phyloP scores from a whole-genome alignment of 2,329 filamentous ascomycete genomes.

The Penicillium concentricum region DNA sequence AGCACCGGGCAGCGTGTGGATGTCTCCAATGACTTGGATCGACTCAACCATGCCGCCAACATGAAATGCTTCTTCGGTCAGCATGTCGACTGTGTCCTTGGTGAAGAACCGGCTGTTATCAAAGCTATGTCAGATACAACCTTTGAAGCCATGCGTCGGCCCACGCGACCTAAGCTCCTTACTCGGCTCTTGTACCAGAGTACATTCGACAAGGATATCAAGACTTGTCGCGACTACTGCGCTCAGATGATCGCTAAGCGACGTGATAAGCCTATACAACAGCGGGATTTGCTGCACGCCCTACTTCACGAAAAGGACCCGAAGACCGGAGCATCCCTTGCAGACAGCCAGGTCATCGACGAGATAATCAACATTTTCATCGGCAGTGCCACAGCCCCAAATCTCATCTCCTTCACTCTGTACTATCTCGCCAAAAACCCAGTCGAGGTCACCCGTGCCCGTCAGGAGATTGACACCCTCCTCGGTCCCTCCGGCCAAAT shows the following conservation, averaged over 20 bases:
- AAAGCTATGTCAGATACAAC: slow-evolving; percentile 57
- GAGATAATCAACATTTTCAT: slow-evolving; percentile 67
- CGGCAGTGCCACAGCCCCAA: slow-evolving; percentile 70
- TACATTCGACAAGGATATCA: slow-evolving; percentile 57
- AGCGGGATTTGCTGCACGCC: slow-evolving; percentile 61
- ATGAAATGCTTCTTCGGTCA: slow-evolving; percentile 54
- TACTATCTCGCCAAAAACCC: slow-evolving; percentile 66
- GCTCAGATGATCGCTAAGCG: slow-evolving; percentile 59
- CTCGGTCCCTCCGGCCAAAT: slow-evolving; percentile 20
- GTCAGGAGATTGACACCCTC: slow-evolving; percentile 62
- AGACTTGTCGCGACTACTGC: slow-evolving; percentile 55
- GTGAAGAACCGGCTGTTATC: slow-evolving; percentile 51
- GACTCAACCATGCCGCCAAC: slow-evolving; percentile 54
- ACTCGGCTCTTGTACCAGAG: slow-evolving; percentile 54
- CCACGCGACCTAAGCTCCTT: slow-evolving; percentile 52
- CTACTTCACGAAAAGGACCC: slow-evolving; percentile 61
- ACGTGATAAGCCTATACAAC: slow-evolving; percentile 53
- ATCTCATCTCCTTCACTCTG: slow-evolving; percentile 64
- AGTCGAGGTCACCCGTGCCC: slow-evolving; percentile 58
- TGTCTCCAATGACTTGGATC: slow-evolving; percentile 52
- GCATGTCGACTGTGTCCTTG: slow-evolving; percentile 49
- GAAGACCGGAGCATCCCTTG: slow-evolving; percentile 59
- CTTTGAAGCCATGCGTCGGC: slow-evolving; percentile 56
- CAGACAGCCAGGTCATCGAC: slow-evolving; percentile 62
- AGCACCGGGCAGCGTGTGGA: slow-evolving; percentile 42